Conservation (phyloP, 768 basidiomycete genomes). For the Boletus sensibilis region DNA sequence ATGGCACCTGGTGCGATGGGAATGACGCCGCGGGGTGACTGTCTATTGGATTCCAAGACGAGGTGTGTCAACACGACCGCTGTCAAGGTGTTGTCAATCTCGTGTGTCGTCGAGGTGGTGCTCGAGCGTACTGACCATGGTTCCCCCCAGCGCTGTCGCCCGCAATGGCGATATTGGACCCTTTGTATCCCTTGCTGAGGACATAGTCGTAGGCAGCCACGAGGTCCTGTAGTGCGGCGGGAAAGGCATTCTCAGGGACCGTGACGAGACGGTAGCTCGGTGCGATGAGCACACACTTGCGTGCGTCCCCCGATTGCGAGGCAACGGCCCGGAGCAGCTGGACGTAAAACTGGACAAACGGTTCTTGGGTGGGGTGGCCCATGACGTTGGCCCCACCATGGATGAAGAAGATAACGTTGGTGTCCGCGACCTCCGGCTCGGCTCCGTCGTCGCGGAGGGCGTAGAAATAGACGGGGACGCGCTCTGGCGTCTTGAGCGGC, state of each 20-base stretch:
- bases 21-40: slow-evolving; percentile 53
- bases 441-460: background rate
- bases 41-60: slow-evolving; percentile 50
- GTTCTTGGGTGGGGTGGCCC: slow-evolving; percentile 16
- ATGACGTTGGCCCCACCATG: slow-evolving; percentile 22
- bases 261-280: slow-evolving; percentile 29
- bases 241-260: slow-evolving; percentile 21
- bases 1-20: slow-evolving; percentile 47
- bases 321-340: slow-evolving; percentile 13
- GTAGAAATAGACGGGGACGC: slow-evolving; percentile 24
- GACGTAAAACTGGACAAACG: slow-evolving; percentile 4
- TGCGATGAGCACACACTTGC: slow-evolving; percentile 15
- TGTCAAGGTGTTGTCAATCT: background rate
- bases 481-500: slow-evolving; percentile 17
- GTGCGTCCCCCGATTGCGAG: background rate
- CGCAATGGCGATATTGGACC: slow-evolving; percentile 18
- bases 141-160: slow-evolving; percentile 31
- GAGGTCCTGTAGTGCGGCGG: slow-evolving; percentile 24
- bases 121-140: slow-evolving; percentile 14
- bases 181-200: slow-evolving; percentile 21
- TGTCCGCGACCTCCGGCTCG: background rate
- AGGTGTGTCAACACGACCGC: slow-evolving; percentile 29
- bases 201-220: slow-evolving; percentile 28
- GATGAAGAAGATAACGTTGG: slow-evolving; percentile 22
- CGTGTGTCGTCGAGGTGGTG: too few species aligned